Evolutionary conservation across 2,329 filamentous ascomycete genomes (phyloP), one percentile per base, ranked within the genome.

Genomic region (Paecilomyces formosus): DNA sequence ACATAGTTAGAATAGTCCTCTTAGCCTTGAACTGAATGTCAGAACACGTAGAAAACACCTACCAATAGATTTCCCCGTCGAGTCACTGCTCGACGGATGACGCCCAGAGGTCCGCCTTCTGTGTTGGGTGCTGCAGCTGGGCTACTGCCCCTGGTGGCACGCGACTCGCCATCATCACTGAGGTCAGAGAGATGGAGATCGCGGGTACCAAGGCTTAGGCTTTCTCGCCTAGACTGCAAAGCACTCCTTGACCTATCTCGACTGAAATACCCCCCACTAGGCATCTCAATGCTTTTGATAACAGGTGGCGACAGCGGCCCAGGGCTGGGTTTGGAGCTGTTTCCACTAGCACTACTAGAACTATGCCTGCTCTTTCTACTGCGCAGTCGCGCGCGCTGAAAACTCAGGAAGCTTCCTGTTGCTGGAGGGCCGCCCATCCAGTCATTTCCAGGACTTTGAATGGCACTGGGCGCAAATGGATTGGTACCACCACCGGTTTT

Each of bases 21-120:
- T 62, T 53, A 4, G 21, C 28, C 12, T 31, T 31, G 13, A 28
- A 35, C n/a, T 5, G 12, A 33, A 13, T 53, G 11, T 11, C 54
- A 56, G 24, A 26, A 12, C 18, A 18, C 33, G 11, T 56, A 22
- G 45, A 28, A 31, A 28, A 49, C 28, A 77, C 87, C 72, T 80
- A 94, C 90, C 70, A 99, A 75, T 61, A 99, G 81, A 73, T 96
- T 99, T 7, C 92, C 90, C 60, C 93, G 84, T 55, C 94, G 83
- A 6, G 91, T 95, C 6, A 97, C 93, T 1, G 87, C 85, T 62
- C 92, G 84, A 61, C 89, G 84, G 62, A 96, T 88, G 15, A 96
- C 92, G 58, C 87, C 89, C 55, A 89, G 83, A 57, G 88, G 86
- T 12, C 81, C 81, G 64, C 85, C 81, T 58, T 82, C 72, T 26